These are phyloP conservation scores for Euptelea pleiosperma DNA, from an alignment of 164 flowering plant species.

Conservation along the genomic window DNA sequence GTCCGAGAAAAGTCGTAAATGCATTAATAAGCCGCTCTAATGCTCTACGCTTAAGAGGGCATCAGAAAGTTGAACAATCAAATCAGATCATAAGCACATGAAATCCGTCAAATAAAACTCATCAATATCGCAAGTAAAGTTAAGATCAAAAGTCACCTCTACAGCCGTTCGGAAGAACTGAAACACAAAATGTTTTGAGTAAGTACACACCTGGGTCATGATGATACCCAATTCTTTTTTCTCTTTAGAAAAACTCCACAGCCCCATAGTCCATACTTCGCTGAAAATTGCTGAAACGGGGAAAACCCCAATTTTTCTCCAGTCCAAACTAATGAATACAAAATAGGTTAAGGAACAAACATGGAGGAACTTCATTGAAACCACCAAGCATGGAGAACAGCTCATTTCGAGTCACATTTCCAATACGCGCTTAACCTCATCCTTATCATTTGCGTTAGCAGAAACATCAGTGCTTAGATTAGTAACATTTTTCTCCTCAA, in stretches of 20 bases:
- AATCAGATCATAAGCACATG: conserved; percentile 4
- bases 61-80: neutral
- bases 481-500: conserved; percentile 34
- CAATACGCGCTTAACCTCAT: conserved; percentile 11
- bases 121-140: conserved; percentile 16
- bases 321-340: conserved; percentile 6
- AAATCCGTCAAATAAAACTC: conserved; percentile 16
- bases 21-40: too few relatives aligned
- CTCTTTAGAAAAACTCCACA: conserved; percentile 7
- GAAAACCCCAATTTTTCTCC: conserved; percentile 13
- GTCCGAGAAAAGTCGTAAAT: too few relatives aligned
- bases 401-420: conserved; percentile 17
- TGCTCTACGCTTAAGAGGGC: conserved; percentile 3
- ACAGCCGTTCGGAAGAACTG: conserved; percentile 16
- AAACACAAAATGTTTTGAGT: conserved; percentile 15
- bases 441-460: conserved; percentile 18
- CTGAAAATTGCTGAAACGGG: neutral
- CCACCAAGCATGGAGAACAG: conserved; percentile 8
- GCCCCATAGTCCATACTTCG: conserved; percentile 5
- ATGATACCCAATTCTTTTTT: conserved; percentile 14
- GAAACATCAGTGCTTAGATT: conserved; percentile 11
- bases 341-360: neutral
- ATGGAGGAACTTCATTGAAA: conserved; percentile 12
- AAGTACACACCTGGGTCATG: conserved; percentile 1
- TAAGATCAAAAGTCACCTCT: conserved; percentile 13